phyloP scores from a whole-genome alignment of 345 rosid genomes.

The Salix koriyanagi region DNA sequence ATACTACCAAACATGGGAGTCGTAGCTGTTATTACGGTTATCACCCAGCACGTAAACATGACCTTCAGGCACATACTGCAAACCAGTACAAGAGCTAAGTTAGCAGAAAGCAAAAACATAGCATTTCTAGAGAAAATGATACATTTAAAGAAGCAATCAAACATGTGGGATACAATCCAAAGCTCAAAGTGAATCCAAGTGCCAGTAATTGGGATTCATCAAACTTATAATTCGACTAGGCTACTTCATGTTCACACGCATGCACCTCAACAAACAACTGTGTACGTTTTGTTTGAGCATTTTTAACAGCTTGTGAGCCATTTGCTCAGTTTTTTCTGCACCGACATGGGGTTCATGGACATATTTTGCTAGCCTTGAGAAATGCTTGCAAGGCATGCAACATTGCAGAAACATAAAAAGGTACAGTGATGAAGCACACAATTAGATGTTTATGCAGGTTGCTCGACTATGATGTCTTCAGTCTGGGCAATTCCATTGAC shows the following conservation, averaged over 20 bases:
- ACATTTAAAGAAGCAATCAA: not conserved
- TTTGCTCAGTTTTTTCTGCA: not conserved
- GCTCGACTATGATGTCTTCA: slow-evolving; percentile 34
- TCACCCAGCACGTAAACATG: slow-evolving; percentile 38
- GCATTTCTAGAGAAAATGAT: not conserved
- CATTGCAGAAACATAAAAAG: not conserved
- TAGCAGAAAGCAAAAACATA: not conserved
- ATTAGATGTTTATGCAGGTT: slow-evolving; percentile 32
- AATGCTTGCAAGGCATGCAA: not conserved
- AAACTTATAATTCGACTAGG: slow-evolving; percentile 3
- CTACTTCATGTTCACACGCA: too few relatives aligned
- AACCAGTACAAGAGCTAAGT: not conserved
- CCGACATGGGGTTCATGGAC: not conserved
- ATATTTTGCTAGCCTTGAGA: not conserved
- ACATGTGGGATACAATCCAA: not conserved
- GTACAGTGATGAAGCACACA: slow-evolving; percentile 18
- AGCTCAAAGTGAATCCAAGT: not conserved
- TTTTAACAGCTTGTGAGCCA: not conserved
- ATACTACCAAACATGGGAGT: slow-evolving; percentile 35
- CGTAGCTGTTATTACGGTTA: slow-evolving; percentile 34
- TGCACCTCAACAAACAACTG: too few relatives aligned
- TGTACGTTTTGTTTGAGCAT: too few relatives aligned
- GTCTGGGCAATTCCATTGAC: slow-evolving; percentile 36
- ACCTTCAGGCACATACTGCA: slow-evolving; percentile 35
- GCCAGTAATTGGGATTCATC: not conserved